Base-by-base conservation (phyloP, 179 eudicot species). In the Vitellaria paradoxa region DNA sequence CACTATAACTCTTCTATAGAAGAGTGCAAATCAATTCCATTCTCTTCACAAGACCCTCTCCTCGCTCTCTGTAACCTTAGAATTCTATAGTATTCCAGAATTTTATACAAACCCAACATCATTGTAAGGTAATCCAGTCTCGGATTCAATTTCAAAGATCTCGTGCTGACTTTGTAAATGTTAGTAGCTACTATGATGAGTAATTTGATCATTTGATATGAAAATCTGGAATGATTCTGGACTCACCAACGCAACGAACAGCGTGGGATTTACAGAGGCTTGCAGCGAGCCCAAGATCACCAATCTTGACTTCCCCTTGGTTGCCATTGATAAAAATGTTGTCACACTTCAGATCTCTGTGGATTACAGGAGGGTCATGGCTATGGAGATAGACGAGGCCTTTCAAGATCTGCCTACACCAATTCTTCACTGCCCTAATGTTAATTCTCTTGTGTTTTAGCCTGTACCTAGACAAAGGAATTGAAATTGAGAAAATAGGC, bases 291-390 rank as follows among this genome's bases (percentile, higher is more conserved):
- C 95, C 95, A 23, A 91, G 86, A 80, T 91, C 95, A 13, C 95
- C 95, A 73, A 91, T 91, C 83, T 91, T 91, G 11, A 91, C 90
- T 80, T 91, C 89, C 17, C 95, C 95, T 74, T 89, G 92, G 83
- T 91, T 86, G 21, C 95, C 95, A 84, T 91, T 91, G 18, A 91
- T 68, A 81, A 91, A 91, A 55, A 91, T 91, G 73, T 91, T 91
- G 76, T 91, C 95, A 85, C 95, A 91, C 69, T 89, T 89, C 77
- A 89, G 90, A 82, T 89, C 92, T 81, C 92, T 81, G 56, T 89
- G 92, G 62, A 89, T 87, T 40, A 89, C 89, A 17, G 94, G 88
- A 8, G 89, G 89, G 49, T 81, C 83, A 59, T 81, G 89, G 72
- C 85, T 82, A 72, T 86, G 89, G 21, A 86, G 89, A 80, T 86